Evolutionary conservation across 2,329 filamentous ascomycete genomes (phyloP).

Genomic region (Talaromyces albobiverticillius): DNA sequence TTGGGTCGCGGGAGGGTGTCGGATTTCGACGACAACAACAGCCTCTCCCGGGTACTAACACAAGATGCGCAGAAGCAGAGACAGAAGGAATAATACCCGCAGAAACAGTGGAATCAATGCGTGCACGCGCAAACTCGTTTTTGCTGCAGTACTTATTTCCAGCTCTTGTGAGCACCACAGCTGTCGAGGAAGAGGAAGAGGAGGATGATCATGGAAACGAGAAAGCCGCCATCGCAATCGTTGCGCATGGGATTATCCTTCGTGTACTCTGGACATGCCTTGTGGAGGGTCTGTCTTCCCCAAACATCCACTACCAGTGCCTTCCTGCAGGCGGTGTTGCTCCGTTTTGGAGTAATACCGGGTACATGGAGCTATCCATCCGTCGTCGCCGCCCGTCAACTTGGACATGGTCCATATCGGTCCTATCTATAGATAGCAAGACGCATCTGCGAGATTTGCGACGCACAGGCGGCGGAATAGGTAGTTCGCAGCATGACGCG

Average conservation of each 20-base stretch:
- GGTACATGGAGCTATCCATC: slow-evolving; percentile 54
- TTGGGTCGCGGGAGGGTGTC: slow-evolving; percentile 39
- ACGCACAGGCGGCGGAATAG: slow-evolving; percentile 78
- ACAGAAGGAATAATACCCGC: too few relatives aligned
- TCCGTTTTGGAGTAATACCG: slow-evolving; percentile 65
- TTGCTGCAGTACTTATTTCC: slow-evolving; percentile 63
- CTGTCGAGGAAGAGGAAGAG: slow-evolving; percentile 15
- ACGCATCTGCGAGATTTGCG: slow-evolving; percentile 72
- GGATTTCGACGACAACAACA: slow-evolving; percentile 25
- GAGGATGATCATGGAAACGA: slow-evolving; percentile 17
- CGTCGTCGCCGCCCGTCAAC: slow-evolving; percentile 6
- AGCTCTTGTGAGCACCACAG: slow-evolving; percentile 30
- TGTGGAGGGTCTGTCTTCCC: slow-evolving; percentile 52
- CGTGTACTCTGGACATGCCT: slow-evolving; percentile 65
- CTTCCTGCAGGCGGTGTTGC: slow-evolving; percentile 42
- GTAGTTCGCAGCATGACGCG: slow-evolving; percentile 71
- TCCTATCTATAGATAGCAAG: slow-evolving; percentile 65
- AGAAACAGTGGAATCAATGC: slow-evolving; percentile 69
- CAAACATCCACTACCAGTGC: slow-evolving; percentile 34
- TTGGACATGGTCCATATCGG: slow-evolving; percentile 42
- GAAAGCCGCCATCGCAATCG: slow-evolving; percentile 58
- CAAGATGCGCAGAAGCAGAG: slow-evolving; percentile 57
- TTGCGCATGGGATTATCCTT: slow-evolving; percentile 82
- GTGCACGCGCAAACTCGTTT: slow-evolving; percentile 61
- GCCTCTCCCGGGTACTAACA: slow-evolving; percentile 48